Evolutionary conservation across 345 rosid species (phyloP).

Genomic region (Salix caprea): DNA sequence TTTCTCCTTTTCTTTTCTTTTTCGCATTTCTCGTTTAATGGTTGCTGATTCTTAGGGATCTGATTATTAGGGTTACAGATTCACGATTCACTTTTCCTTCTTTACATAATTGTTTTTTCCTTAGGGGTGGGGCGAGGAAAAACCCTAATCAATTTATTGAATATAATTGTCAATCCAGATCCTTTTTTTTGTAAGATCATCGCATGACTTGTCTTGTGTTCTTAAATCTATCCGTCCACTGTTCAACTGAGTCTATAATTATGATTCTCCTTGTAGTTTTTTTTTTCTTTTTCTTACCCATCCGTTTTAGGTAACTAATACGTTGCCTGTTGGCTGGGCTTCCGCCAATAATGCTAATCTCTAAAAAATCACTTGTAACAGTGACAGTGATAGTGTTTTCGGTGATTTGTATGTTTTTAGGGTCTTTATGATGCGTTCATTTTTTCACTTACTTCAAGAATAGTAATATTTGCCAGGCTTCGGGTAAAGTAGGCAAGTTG

Average conservation of each 20-base stretch:
- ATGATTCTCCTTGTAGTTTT: not conserved
- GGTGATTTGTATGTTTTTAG: too few species aligned
- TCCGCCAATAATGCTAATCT: not conserved
- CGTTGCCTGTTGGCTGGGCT: not conserved
- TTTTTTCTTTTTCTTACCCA: not conserved
- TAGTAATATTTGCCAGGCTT: not conserved
- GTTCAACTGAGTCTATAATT: not conserved
- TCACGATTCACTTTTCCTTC: slow-evolving; percentile 13
- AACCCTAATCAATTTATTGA: not conserved
- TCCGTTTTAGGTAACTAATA: not conserved
- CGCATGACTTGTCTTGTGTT: not conserved
- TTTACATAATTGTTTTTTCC: not conserved
- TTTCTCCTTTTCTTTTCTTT: not conserved
- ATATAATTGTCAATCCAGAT: not conserved
- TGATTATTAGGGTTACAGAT: slow-evolving; percentile 36
- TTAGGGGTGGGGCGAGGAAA: not conserved
- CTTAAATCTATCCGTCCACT: not conserved
- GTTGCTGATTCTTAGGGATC: slow-evolving; percentile 7
- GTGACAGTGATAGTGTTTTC: not conserved
- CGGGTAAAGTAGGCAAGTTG: not conserved
- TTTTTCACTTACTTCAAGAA: not conserved
- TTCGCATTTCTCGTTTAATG: not conserved
- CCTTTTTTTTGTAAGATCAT: not conserved
- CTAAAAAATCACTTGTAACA: not conserved
- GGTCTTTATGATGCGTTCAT: not conserved